phyloP scores from a whole-genome alignment of 2,329 filamentous ascomycete species.

The Aspergillus brunneoviolaceus region DNA sequence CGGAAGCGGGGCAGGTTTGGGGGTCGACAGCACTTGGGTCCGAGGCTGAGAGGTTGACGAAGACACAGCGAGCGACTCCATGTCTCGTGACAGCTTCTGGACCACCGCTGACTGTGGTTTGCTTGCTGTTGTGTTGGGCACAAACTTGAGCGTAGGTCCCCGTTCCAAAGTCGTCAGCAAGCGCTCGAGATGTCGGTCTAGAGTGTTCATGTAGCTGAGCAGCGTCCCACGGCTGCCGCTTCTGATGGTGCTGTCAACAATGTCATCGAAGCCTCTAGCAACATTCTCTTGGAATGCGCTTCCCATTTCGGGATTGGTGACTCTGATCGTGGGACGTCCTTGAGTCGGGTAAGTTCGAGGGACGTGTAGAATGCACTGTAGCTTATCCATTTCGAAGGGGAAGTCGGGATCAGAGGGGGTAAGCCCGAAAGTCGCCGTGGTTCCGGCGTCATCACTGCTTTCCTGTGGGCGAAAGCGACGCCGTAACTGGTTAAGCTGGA shows the following conservation, averaged over 20 bases:
- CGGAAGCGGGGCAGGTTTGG: constrained; percentile 39
- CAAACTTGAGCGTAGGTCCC: constrained; percentile 69
- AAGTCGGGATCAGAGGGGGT: constrained; percentile 79
- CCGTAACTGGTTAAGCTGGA: constrained; percentile 71
- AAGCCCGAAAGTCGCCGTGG: constrained; percentile 63
- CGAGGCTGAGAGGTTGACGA: neutral
- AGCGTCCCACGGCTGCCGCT: constrained; percentile 53
- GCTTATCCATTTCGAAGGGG: constrained; percentile 69
- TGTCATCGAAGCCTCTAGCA: constrained; percentile 68
- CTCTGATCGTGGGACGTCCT: constrained; percentile 57
- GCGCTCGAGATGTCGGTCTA: constrained; percentile 71
- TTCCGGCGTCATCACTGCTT: constrained; percentile 49
- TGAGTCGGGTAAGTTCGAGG: constrained; percentile 62
- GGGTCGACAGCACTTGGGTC: neutral
- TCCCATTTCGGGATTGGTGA: constrained; percentile 69
- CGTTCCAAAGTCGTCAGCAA: constrained; percentile 69
- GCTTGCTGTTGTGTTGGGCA: constrained; percentile 56
- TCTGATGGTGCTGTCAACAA: constrained; percentile 56
- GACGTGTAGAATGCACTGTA: constrained; percentile 68
- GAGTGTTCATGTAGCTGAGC: constrained; percentile 63
- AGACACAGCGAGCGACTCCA: constrained; percentile 13
- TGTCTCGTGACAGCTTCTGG: constrained; percentile 8
- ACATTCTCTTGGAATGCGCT: constrained; percentile 74
- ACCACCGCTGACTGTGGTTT: constrained; percentile 13
- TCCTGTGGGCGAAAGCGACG: constrained; percentile 61